Percentiles rank a stretch among this genome's conserved stretches.
phyloP scores from a whole-genome alignment of 331 rosid genomes.

The Quercus phellos region DNA sequence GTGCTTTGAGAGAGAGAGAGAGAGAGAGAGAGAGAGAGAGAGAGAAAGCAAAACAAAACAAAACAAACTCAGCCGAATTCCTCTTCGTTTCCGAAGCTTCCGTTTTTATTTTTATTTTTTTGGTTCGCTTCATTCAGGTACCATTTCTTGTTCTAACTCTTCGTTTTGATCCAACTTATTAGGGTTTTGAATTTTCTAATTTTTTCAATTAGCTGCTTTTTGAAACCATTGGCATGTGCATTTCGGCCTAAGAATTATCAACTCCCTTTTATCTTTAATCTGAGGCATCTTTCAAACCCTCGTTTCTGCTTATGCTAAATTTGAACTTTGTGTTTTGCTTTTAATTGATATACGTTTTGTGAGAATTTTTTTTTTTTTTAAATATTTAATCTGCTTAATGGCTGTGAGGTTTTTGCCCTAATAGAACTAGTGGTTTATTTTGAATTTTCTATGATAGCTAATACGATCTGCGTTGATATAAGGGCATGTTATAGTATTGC shows the following conservation, averaged over 20 bases:
- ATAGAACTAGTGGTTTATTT: background rate
- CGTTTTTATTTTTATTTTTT: background rate
- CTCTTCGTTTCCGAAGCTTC: background rate
- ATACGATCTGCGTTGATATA: background rate
- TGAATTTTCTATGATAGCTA: background rate
- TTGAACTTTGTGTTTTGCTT: background rate
- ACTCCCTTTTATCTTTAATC: background rate
- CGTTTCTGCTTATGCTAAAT: background rate
- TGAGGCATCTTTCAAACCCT: background rate
- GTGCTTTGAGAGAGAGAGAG: background rate
- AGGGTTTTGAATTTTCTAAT: slow-evolving; percentile 10
- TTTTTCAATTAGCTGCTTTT: slow-evolving; percentile 3
- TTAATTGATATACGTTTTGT: background rate
- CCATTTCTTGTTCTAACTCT: background rate
- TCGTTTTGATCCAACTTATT: slow-evolving; percentile 14
- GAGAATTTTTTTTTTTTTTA: too few species aligned
- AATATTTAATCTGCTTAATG: background rate
- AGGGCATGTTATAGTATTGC: background rate
- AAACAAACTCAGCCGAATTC: background rate
- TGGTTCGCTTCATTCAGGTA: slow-evolving; percentile 17
- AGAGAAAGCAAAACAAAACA: slow-evolving; percentile 5
- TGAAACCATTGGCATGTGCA: slow-evolving; percentile 11
- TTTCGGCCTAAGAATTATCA: slow-evolving; percentile 8
- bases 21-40: background rate
- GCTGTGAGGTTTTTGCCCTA: too few species aligned